These are phyloP conservation scores for Penicillium canescens DNA, from an alignment of 495 filamentous ascomycete genomes.

Conservation along the genomic window DNA sequence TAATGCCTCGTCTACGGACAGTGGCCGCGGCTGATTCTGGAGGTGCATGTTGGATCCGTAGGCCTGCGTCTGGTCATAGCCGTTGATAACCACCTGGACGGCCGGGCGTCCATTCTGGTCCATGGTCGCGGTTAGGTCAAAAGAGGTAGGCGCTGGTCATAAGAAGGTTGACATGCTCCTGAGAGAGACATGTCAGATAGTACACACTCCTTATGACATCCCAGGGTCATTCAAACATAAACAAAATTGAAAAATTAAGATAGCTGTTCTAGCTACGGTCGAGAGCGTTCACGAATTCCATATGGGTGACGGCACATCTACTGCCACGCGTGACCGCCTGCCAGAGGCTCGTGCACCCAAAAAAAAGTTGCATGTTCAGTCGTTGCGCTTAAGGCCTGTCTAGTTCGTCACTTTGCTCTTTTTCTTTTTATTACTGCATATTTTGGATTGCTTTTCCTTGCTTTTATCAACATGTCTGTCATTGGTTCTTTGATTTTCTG, in stretches of 20 bases:
- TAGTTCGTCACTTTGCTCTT: background rate
- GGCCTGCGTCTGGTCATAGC: constrained; percentile 30
- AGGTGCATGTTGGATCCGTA: constrained; percentile 28
- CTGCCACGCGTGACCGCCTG: constrained; percentile 40
- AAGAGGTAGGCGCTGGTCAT: constrained; percentile 42
- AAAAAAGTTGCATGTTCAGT: constrained; percentile 20
- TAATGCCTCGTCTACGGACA: constrained; percentile 79
- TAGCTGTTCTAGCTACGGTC: constrained; percentile 9
- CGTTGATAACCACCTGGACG: constrained; percentile 49
- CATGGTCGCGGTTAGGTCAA: constrained; percentile 35
- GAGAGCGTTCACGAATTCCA: constrained; percentile 23
- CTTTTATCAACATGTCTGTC: constrained; percentile 63
- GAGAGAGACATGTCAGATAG: constrained; percentile 47
- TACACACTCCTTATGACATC: constrained; percentile 19
- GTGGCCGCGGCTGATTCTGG: constrained; percentile 41
- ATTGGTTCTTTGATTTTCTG: constrained; percentile 94
- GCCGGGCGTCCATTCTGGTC: constrained; percentile 42
- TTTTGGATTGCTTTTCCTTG: background rate
- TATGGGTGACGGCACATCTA: constrained; percentile 20
- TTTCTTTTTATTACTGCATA: background rate
- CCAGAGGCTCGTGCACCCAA: constrained; percentile 35
- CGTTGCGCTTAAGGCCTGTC: background rate
- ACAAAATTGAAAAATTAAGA: background rate
- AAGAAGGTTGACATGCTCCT: constrained; percentile 48
- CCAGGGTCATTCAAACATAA: constrained; percentile 4